A percentile compares a stretch with the other conserved stretches of the same genome.
Evolutionary conservation across 2,329 filamentous ascomycete genomes (phyloP).

Genomic region (Ascocoryne sarcoides): DNA sequence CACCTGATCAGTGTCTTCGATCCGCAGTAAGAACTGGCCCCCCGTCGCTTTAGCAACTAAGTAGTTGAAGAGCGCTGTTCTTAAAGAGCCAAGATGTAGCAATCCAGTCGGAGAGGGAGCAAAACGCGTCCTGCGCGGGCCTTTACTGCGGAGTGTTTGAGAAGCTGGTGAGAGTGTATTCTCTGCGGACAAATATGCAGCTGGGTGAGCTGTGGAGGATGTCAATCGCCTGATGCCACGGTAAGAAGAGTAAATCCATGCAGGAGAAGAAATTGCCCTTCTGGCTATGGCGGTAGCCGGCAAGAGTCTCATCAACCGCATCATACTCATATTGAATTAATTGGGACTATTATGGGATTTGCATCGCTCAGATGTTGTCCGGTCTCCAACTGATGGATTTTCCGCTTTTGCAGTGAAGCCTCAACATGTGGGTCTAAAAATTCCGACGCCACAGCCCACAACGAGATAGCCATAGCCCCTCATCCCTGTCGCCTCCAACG

Average conservation of each 20-base stretch:
- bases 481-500: no score
- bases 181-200: conserved; percentile 5
- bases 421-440: no score
- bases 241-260: conserved; percentile 22
- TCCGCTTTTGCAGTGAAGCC: no score
- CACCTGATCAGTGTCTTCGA: conserved; percentile 94
- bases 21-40: conserved; percentile 80
- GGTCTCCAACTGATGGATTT: no score
- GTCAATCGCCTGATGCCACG: conserved; percentile 10
- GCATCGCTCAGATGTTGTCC: no score
- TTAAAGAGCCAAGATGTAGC: conserved; percentile 80
- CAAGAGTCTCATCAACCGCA: no score
- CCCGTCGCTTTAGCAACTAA: conserved; percentile 79
- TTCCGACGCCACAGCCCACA: no score
- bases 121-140: conserved; percentile 72
- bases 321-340: no score
- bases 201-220: no score
- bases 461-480: no score
- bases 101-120: conserved; percentile 93
- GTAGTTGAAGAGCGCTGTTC: conserved; percentile 94
- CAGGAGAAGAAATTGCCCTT: conserved; percentile 7
- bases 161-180: conserved; percentile 1
- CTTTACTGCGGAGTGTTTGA: conserved; percentile 35
- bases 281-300: no score
- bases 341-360: no score